Conservation (phyloP, 257 asterid species). For the Primulina eburnea region DNA sequence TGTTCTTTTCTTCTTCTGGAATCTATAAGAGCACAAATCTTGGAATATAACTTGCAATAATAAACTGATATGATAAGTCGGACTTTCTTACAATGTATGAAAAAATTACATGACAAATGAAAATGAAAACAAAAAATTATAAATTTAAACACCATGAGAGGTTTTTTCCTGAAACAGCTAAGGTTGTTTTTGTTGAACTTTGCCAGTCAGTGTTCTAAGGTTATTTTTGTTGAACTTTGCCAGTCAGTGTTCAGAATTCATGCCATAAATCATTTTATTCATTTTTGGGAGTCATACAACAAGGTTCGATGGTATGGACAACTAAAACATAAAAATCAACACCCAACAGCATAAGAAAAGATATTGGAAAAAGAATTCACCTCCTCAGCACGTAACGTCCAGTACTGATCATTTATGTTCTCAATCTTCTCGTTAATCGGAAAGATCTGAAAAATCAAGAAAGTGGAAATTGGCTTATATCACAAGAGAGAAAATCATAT, state of each 20-base stretch:
- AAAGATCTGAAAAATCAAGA: neutral
- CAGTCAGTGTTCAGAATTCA: conserved; percentile 6
- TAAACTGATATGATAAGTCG: conserved; percentile 15
- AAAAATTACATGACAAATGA: conserved; percentile 1
- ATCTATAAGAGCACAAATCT: conserved; percentile 34
- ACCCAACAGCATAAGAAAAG: conserved; percentile 6
- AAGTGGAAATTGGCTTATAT: neutral
- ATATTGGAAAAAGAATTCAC: conserved; percentile 27
- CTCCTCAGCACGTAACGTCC: conserved; percentile 92
- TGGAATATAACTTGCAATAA: conserved; percentile 16
- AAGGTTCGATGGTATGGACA: conserved; percentile 1
- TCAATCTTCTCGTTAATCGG: conserved; percentile 59
- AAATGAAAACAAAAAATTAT: neutral
- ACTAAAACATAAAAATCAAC: neutral
- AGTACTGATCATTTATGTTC: conserved; percentile 82
- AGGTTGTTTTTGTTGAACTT: neutral
- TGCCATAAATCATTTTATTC: conserved; percentile 11
- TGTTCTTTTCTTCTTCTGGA: conserved; percentile 88
- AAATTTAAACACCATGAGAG: neutral
- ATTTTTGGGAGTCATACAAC: neutral
- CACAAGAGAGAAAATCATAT: conserved; percentile 7
- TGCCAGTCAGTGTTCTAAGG: conserved; percentile 2
- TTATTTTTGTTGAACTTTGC: neutral
- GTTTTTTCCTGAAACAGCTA: conserved; percentile 3
- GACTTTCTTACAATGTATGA: conserved; percentile 9